Base-by-base conservation (phyloP, 805 yeast genomes). In the Metschnikowia rubicola region DNA sequence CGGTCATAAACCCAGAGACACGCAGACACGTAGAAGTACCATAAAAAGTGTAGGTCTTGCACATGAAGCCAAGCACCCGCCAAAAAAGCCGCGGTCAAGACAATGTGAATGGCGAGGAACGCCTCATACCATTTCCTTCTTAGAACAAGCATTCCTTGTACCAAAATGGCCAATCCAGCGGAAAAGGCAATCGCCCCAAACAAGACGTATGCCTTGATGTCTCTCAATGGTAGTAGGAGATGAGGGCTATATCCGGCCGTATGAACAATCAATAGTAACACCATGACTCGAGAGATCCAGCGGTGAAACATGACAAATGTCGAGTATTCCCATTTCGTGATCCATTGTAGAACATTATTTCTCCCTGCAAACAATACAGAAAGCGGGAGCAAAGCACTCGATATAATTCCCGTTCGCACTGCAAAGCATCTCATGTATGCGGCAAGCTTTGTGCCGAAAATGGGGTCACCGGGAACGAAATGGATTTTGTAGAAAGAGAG, bases 221-320 rank as follows among this genome's bases (percentile, higher is more conserved):
- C 32, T 12, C 42, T 13, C 19, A 35, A 11, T 9, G 41, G 46
- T 28, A 37, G 10, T 4, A 15, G 35, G 8, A 50, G 4, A 39
- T 47, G 48, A 10, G 38, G 35, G 33, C 41, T 33, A 43, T 54
- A 60, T 37, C 49, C 54, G 13, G 35, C 30, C 8, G 59, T 67
- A 50, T 83, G 88, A 7, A 79, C 50, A 13, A 60, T 58, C 3
- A 81, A 58, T 35, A 80, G 56, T 29, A 73, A 64, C 2, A 72
- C 42, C 32, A 70, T 58, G 10, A 74, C 62, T 51, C 87, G 69
- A 1, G 81, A 74, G 8, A 80, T 52, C 66, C 84, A 82, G 43
- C 84, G 72, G 59, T 83, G 88, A 56, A 75, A 78, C 30, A 77
- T 66, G 39, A 81, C 68, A 58, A 80, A 83, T 19, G 83, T 71